Evolutionary conservation across 108 stramenopile species (phyloP), one percentile per base, ranked within the genome.

Genomic region (Cylindrotheca closterium): DNA sequence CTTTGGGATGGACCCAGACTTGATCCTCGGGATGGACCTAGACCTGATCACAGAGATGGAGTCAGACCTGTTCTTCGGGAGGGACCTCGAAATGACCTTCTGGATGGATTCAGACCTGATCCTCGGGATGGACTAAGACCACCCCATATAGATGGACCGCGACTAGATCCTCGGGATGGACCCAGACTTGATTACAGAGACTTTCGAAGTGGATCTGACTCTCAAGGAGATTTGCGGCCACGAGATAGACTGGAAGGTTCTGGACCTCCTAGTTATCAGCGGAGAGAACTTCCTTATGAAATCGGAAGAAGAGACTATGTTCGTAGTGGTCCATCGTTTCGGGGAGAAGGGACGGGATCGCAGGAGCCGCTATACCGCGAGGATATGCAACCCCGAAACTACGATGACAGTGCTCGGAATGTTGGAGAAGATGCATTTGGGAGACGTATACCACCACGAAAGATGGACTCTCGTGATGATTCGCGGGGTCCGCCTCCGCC

Each of bases 281-380:
- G n/a, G n/a, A n/a, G n/a, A 42, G 37, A 15, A 42, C 37, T 15
- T 42, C 37, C n/a, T n/a, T n/a, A n/a, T n/a, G n/a, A n/a, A n/a
- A n/a, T n/a, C n/a, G n/a, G n/a, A n/a, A n/a, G n/a, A n/a, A n/a
- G n/a, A n/a, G n/a, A n/a, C n/a, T n/a, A n/a, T n/a, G n/a, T n/a
- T n/a, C n/a, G n/a, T n/a, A n/a, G n/a, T n/a, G n/a, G n/a, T n/a
- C n/a, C n/a, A n/a, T n/a, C n/a, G n/a, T n/a, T n/a, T n/a, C n/a
- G n/a, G n/a, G n/a, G n/a, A n/a, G n/a, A n/a, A n/a, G n/a, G 37
- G 7, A 7, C 7, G 15, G 15, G 37, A 15, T 42, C 15, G 37
- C 37, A 42, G 48, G 26, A 34, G 5, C 33, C n/a, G 2, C 46
- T 24, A 34, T 49, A 25, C 19, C 60, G 60, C 23, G 60, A 61